Base-by-base conservation (phyloP, 257 asterid species). In the Prunella vulgaris region DNA sequence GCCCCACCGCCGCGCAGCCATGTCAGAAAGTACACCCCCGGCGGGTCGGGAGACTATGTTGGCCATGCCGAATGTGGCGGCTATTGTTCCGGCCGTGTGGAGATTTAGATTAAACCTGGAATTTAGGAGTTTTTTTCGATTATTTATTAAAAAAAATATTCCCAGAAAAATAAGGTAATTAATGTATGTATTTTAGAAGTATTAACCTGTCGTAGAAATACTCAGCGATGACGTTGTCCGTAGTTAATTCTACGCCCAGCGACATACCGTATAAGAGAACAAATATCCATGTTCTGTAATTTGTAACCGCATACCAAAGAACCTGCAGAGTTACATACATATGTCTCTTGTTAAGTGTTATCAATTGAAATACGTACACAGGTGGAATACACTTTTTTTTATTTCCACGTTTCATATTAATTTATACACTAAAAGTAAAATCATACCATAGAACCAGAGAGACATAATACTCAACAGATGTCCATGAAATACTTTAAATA, bases 51-150 rank as follows among this genome's bases (percentile, higher is more conserved):
- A 76, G 0, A 76, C 78, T 13, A 87, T 42, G 73, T 81, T 87
- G 13, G 90, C 87, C 84, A 87, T 67, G 17, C 88, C 90, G 61
- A 87, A 84, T 15, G 83, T 79, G 53, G 93, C 90, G 0, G 90
- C 90, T 10, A 87, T 74, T 27, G 81, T 79, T 30, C 90, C 88
- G 30, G 90, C 90, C 28, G 88, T 84, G 70, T 82, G 80, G 12
- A 84, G 87, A 62, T 84, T 76, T 2, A 84, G 78, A 70, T 78
- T 48, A 64, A 85, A 85, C 77, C 87, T 84, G 69, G 30, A 7
- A 18, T 1, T 51, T 14, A 3, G 0, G 12, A 4, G 15, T 22
- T 15, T 4, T n/a, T 32, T 32, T 10, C 32, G 25, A 10, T 22
- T 53, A 40, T 4, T 14, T 18, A 13, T 12, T 13, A 13, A 14